Evolutionary conservation across 352 stramenopile species (phyloP).

Genomic region (Globisporangium paddicum): DNA sequence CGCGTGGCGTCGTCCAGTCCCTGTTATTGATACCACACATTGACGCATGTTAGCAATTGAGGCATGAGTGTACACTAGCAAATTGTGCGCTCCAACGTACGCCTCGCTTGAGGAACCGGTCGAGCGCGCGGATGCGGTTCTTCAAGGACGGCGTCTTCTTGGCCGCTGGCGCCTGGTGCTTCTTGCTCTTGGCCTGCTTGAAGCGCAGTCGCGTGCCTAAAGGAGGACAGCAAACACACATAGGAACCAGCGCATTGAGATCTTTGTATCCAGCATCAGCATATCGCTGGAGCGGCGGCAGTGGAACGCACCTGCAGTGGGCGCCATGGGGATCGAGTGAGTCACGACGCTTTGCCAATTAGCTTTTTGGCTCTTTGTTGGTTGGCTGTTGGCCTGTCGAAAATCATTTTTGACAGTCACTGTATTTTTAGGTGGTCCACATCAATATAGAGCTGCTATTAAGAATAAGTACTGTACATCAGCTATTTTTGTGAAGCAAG

Average conservation of each 20-base stretch:
- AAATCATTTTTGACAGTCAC: not conserved
- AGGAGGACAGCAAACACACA: not conserved
- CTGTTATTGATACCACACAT: conserved; percentile 17
- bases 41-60: not conserved
- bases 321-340: conserved; percentile 28
- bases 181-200: conserved; percentile 54
- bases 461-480: not conserved
- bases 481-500: not conserved
- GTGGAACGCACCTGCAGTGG: conserved; percentile 34
- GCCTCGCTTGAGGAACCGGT: conserved; percentile 74
- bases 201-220: conserved; percentile 71
- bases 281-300: not conserved
- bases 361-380: not conserved
- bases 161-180: conserved; percentile 22
- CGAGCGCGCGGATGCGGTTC: conserved; percentile 75
- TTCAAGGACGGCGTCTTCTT: conserved; percentile 82
- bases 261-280: no score
- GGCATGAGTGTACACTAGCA: not conserved
- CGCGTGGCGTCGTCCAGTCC: conserved; percentile 36
- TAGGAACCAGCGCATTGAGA: no score
- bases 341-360: not conserved
- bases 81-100: conserved; percentile 17
- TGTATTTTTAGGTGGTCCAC: not conserved
- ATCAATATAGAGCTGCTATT: not conserved
- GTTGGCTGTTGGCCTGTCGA: not conserved